A percentile compares a stretch with the other conserved stretches of the same genome.
Conservation (phyloP, 345 rosid genomes). For the Citrus inodora region DNA sequence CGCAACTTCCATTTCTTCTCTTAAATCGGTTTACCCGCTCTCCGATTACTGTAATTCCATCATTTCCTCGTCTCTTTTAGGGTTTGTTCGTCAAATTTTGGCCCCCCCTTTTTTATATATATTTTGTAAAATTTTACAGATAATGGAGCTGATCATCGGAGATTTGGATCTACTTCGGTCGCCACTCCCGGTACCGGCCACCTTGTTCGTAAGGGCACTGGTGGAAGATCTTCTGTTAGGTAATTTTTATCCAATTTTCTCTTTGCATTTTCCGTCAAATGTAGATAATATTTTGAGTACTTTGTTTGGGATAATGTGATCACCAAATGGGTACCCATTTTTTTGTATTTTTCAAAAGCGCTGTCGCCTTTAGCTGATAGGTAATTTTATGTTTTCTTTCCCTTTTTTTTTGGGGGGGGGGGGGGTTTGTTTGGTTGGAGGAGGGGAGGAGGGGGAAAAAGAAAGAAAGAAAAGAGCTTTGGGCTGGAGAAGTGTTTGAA, state of each 20-base stretch:
- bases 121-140: conserved; percentile 31
- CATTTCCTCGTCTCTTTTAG: conserved; percentile 1
- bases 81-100: neutral
- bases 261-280: neutral
- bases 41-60: conserved; percentile 46
- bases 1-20: conserved; percentile 37
- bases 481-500: neutral
- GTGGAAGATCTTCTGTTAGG: conserved; percentile 99
- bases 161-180: conserved; percentile 66
- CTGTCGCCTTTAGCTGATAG: neutral
- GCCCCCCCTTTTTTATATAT: neutral
- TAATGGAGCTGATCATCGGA: conserved; percentile 52
- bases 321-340: neutral
- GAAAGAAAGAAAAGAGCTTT: neutral
- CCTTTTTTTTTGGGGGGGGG: no score
- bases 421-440: no score
- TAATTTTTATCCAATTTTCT: conserved; percentile 15
- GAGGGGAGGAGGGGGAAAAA: no score
- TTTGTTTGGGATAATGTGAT: neutral
- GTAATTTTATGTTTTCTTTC: neutral
- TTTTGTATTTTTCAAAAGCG: neutral
- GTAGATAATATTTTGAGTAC: neutral
- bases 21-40: conserved; percentile 52
- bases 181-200: conserved; percentile 64
- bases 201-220: conserved; percentile 96